phyloP scores from a whole-genome alignment of 495 filamentous ascomycete genomes.

The Haplographium delicatum region DNA sequence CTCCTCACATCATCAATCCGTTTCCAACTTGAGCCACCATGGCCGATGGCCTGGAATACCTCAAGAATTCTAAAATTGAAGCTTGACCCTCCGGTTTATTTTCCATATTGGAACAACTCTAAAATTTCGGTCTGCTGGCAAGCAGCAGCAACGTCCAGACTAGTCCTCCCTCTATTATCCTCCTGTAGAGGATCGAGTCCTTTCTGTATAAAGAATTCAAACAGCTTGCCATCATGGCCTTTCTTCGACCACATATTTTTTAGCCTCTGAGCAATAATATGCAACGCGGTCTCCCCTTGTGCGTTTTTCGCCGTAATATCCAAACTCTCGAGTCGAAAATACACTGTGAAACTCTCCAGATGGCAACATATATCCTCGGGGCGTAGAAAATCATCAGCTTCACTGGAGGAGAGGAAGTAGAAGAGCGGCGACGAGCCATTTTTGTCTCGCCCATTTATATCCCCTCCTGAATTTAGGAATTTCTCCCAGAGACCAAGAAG shows the following conservation, averaged over 20 bases:
- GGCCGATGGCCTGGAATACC: too few species aligned
- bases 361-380: constrained; percentile 8
- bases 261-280: constrained; percentile 11
- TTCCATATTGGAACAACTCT: constrained; percentile 17
- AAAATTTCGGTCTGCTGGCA: constrained; percentile 18
- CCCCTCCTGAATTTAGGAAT: constrained; percentile 23
- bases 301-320: constrained; percentile 9
- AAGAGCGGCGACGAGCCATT: constrained; percentile 32
- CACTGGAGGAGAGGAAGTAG: constrained; percentile 11
- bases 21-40: too few species aligned
- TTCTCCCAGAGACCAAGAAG: constrained; percentile 10
- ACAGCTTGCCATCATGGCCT: constrained; percentile 20
- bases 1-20: too few species aligned
- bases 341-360: background rate
- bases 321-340: background rate
- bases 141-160: constrained; percentile 22
- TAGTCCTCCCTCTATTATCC: constrained; percentile 27
- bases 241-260: constrained; percentile 2
- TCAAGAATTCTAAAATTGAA: too few species aligned
- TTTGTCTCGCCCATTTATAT: constrained; percentile 30
- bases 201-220: constrained; percentile 21
- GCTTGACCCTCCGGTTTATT: too few species aligned
- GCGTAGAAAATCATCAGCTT: background rate
- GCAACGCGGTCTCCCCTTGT: constrained; percentile 12
- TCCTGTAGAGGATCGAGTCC: constrained; percentile 30